Conservation (phyloP, 1,284 basidiomycete species). For the Nidula niveotomentosa region DNA sequence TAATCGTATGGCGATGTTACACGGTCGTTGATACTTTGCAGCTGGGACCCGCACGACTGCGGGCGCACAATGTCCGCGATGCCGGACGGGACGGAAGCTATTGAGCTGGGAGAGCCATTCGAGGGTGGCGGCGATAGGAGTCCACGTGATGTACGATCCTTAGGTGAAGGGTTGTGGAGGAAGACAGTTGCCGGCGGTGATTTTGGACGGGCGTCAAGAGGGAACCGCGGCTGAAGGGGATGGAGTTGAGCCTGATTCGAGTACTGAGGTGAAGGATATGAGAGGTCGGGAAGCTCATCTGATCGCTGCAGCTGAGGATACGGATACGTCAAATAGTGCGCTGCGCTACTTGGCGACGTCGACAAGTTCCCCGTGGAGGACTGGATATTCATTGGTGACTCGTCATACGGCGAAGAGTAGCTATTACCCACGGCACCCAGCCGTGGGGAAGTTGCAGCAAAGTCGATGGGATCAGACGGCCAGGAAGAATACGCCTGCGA, state of each 20-base stretch:
- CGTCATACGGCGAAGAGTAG: conserved; percentile 29
- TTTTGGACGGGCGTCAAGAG: conserved; percentile 40
- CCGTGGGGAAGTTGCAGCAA: conserved; percentile 39
- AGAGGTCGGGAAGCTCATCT: conserved; percentile 26
- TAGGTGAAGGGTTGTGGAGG: conserved; percentile 30
- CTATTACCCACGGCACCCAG: conserved; percentile 21
- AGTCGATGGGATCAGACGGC: conserved; percentile 40
- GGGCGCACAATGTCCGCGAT: conserved; percentile 24
- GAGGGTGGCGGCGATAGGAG: conserved; percentile 44
- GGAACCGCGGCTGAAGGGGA: conserved; percentile 48
- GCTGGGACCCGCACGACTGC: conserved; percentile 33
- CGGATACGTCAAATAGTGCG: conserved; percentile 44
- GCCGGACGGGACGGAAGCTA: conserved; percentile 27
- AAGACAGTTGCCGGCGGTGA: conserved; percentile 30
- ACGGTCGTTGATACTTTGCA: conserved; percentile 70
- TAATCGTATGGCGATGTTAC: conserved; percentile 89
- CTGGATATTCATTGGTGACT: conserved; percentile 37
- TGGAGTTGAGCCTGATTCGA: conserved; percentile 27
- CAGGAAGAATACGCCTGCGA: conserved; percentile 40
- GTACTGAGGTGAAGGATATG: conserved; percentile 27
- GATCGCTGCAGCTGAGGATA: conserved; percentile 36
- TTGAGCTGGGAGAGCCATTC: conserved; percentile 32
- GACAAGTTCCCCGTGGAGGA: conserved; percentile 36
- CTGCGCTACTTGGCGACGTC: conserved; percentile 27
- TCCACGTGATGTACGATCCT: conserved; percentile 30